phyloP scores from a whole-genome alignment of 2,329 filamentous ascomycete genomes.

The Arthrobotrys pseudoclavata region DNA sequence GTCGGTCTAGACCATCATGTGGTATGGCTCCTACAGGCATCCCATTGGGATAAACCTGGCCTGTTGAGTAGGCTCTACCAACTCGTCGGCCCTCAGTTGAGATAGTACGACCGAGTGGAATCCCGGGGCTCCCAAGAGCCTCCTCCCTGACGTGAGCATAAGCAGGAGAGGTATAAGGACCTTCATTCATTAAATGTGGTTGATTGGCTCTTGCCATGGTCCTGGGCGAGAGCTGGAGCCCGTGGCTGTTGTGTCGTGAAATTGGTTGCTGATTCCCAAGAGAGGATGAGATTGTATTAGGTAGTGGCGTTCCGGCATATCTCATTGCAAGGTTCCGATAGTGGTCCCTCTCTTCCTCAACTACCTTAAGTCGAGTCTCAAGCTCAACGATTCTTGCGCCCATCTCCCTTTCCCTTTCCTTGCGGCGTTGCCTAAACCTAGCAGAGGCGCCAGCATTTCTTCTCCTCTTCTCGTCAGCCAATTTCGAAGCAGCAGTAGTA shows the following conservation, averaged over 20 bases:
- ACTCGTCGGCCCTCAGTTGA: conserved; percentile 52
- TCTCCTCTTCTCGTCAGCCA: conserved; percentile 86
- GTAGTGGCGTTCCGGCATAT: conserved; percentile 65
- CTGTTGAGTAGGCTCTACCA: conserved; percentile 51
- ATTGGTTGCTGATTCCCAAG: conserved; percentile 22
- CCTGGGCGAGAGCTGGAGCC: conserved; percentile 53
- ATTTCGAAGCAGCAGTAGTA: conserved; percentile 82
- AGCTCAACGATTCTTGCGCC: conserved; percentile 78
- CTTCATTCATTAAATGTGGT: conserved; percentile 55
- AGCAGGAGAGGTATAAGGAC: conserved; percentile 56
- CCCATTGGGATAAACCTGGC: conserved; percentile 55
- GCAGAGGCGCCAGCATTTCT: conserved; percentile 88
- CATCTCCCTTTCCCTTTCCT: conserved; percentile 83
- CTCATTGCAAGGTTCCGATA: conserved; percentile 77
- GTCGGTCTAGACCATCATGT: conserved; percentile 49
- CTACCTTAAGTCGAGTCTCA: conserved; percentile 70
- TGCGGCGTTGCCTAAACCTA: conserved; percentile 82
- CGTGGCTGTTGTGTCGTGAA: conserved; percentile 42
- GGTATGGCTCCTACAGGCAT: conserved; percentile 23
- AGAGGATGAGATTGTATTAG: conserved; percentile 53
- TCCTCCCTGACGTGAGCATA: conserved; percentile 58
- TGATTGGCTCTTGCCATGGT: conserved; percentile 57
- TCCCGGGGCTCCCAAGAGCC: conserved; percentile 40
- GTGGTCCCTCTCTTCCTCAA: conserved; percentile 77
- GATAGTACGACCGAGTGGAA: conserved; percentile 48